phyloP scores from a whole-genome alignment of 106 monocot species.

The Dendrobium nobile region DNA sequence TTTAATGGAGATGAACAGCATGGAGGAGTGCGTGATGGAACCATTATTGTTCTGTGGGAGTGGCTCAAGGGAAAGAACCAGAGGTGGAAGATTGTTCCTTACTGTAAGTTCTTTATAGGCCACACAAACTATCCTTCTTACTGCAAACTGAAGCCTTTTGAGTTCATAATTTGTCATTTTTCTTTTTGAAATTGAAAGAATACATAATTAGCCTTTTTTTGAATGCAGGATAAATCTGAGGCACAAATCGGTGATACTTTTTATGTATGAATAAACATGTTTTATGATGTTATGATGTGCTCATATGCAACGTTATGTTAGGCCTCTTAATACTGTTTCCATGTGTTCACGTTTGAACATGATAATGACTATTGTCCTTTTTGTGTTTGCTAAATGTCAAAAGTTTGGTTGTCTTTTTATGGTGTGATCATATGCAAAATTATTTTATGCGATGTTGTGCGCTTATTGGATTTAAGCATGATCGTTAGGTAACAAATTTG shows the following conservation, averaged over 20 bases:
- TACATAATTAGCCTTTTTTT: neutral
- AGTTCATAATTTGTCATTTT: neutral
- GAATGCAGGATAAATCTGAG: neutral
- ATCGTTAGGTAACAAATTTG: no score
- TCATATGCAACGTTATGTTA: neutral
- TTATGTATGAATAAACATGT: neutral
- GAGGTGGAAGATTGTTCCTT: conserved; percentile 34
- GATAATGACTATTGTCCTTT: no score
- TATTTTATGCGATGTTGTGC: no score
- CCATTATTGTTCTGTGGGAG: conserved; percentile 24
- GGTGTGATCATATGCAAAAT: no score
- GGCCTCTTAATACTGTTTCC: no score
- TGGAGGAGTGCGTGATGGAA: conserved; percentile 29
- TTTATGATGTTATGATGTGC: neutral
- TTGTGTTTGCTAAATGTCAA: no score
- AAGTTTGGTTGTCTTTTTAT: no score
- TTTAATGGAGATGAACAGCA: conserved; percentile 28
- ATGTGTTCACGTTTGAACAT: no score
- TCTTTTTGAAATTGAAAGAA: neutral
- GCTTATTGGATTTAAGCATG: no score
- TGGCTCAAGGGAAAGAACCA: conserved; percentile 35
- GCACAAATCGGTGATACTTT: neutral
- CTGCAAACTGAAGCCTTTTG: neutral
- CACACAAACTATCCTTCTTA: neutral
- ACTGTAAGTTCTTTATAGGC: conserved; percentile 22